Evolutionary conservation across 2,329 filamentous ascomycete species (phyloP), one percentile per base, ranked within the genome.

Genomic region (Hypoxylon rubiginosum): DNA sequence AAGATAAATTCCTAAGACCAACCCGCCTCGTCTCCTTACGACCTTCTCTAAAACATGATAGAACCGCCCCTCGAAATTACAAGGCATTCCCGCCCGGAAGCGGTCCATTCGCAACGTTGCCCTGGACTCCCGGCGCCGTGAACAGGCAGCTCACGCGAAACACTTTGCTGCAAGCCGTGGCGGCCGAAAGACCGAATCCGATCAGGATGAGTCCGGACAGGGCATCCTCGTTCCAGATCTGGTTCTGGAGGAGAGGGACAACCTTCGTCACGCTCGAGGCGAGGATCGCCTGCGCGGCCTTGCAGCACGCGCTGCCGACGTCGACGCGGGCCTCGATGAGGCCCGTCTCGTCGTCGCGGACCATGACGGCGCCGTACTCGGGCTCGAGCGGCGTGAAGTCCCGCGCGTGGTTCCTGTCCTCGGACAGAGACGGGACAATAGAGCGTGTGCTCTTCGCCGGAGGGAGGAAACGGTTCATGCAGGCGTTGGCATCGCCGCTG

Each of bases 311-410:
- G 8, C 4, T 15, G 19, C 46, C 46, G 24, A 28, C 10, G 11
- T 49, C 46, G 6, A 49, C 24, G 24, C 46, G 46, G 30, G 46
- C 46, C 46, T 49, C 46, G 5, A 49, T 30, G 21, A 49, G 46
- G 3, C 26, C 46, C 7, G 46, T 49, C 24, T n/a, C 8, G 24
- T 49, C 46, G 24, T 49, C 26, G 2, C 46, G 46, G 11, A 49
- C 46, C 6, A 17, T n/a, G 26, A 49, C 21, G 26, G 46, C 46
- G 21, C 46, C 46, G 46, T 49, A 28, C 21, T 49, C 1, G 15
- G 21, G 15, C 8, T 28, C 46, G 24, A 30, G 6, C n/a, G 46
- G 46, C 30, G 21, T 21, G 9, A 49, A 49, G 24, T 49, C 46
- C 11, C 46, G 24, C 9, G 24, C 46, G 13, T 49, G 46, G 15